Percentiles rank a stretch among this genome's conserved stretches.
These are phyloP conservation scores for Epichloe amarillans DNA, from an alignment of 2,329 filamentous ascomycete genomes.

Conservation along the genomic window DNA sequence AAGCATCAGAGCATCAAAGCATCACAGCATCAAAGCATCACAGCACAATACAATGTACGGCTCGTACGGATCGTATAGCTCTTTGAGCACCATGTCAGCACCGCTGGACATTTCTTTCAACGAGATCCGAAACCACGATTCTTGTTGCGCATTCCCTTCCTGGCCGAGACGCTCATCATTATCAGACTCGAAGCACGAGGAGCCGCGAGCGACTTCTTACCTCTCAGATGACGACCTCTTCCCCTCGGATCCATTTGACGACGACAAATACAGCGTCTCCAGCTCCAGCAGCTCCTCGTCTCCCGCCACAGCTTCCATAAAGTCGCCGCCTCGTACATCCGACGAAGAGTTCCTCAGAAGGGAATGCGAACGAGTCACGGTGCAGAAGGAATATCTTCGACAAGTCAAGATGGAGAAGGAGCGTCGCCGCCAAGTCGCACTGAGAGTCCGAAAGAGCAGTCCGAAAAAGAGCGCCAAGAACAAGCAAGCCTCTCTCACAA, in stretches of 20 bases:
- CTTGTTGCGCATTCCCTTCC: constrained; percentile 42
- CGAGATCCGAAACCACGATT: constrained; percentile 27
- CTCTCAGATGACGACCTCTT: constrained; percentile 53
- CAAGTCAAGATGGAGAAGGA: constrained; percentile 42
- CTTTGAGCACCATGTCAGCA: constrained; percentile 27
- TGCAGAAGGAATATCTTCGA: constrained; percentile 39
- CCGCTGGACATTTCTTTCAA: constrained; percentile 34
- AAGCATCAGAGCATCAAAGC: neutral
- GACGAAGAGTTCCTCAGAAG: constrained; percentile 36
- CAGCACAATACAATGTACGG: constrained; percentile 27
- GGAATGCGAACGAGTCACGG: constrained; percentile 35
- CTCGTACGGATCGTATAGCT: constrained; percentile 37
- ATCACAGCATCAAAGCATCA: neutral
- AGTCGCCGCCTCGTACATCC: constrained; percentile 23
- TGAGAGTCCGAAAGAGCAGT: constrained; percentile 20
- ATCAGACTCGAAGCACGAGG: constrained; percentile 25
- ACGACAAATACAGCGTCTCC: constrained; percentile 34
- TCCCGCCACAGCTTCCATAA: constrained; percentile 12
- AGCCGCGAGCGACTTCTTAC: constrained; percentile 38
- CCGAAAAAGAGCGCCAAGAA: constrained; percentile 37
- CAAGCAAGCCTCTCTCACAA: constrained; percentile 36
- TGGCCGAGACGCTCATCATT: constrained; percentile 44
- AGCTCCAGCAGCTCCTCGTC: constrained; percentile 30
- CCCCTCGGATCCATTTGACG: constrained; percentile 35
- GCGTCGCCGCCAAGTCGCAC: constrained; percentile 29